These are phyloP conservation scores for Quercus dentata DNA, from an alignment of 306 rosid genomes.

Conservation along the genomic window DNA sequence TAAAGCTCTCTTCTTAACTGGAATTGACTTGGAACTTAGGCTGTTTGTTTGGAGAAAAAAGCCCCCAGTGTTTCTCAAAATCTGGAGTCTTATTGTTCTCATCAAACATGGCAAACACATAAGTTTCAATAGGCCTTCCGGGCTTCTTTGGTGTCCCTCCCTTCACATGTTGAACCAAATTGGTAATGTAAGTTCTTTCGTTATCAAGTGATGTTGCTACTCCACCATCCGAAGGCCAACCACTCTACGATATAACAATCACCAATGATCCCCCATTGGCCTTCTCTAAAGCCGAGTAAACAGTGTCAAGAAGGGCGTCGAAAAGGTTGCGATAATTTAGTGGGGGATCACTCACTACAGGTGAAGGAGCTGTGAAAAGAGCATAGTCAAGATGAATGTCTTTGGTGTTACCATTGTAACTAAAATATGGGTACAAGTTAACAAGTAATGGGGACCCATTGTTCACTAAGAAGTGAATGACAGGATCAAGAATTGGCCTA, in stretches of 20 bases:
- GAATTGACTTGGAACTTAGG: slow-evolving; percentile 23
- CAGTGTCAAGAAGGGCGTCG: slow-evolving; percentile 36
- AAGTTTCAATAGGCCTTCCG: slow-evolving; percentile 25
- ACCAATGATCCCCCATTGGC: slow-evolving; percentile 26
- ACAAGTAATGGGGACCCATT: slow-evolving; percentile 36
- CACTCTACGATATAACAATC: slow-evolving; percentile 43
- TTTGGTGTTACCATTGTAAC: neutral
- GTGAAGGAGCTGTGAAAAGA: slow-evolving; percentile 20
- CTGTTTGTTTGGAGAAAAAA: slow-evolving; percentile 30
- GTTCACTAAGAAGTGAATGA: slow-evolving; percentile 17
- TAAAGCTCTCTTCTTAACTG: neutral
- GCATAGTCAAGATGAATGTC: slow-evolving; percentile 31
- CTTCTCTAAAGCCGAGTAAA: slow-evolving; percentile 40
- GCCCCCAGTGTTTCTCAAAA: slow-evolving; percentile 31
- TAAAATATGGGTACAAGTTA: slow-evolving; percentile 40
- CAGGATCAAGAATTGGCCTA: slow-evolving; percentile 14
- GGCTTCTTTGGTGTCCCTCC: slow-evolving; percentile 42
- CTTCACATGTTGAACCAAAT: slow-evolving; percentile 33
- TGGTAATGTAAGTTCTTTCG: slow-evolving; percentile 38
- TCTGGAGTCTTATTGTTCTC: slow-evolving; percentile 23
- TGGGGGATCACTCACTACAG: slow-evolving; percentile 27
- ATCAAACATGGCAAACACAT: slow-evolving; percentile 38
- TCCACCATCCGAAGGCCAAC: slow-evolving; percentile 55
- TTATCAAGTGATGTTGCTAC: slow-evolving; percentile 26
- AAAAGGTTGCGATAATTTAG: slow-evolving; percentile 34